Percentiles rank a stretch among this genome's conserved stretches.
These are phyloP conservation scores for Saturnispora saitoi DNA, from an alignment of 805 yeast species.

Conservation along the genomic window DNA sequence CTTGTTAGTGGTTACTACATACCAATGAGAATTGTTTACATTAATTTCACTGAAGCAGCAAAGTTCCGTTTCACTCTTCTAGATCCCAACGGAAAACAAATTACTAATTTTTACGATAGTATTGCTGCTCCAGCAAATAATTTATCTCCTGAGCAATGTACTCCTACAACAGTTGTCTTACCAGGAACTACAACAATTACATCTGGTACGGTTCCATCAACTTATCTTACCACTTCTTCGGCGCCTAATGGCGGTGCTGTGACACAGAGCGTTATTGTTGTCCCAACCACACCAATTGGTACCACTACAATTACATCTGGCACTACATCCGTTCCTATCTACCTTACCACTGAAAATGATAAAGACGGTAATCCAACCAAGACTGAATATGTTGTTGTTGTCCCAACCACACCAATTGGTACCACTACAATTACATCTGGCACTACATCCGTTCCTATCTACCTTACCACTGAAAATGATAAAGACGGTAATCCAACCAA, in stretches of 20 bases:
- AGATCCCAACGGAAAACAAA: not conserved
- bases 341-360: too few species aligned
- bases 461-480: too few species aligned
- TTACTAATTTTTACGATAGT: too few species aligned
- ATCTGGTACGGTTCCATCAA: not conserved
- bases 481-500: too few species aligned
- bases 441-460: not conserved
- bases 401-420: not conserved
- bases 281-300: not conserved
- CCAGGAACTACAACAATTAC: not conserved
- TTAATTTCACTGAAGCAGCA: not conserved
- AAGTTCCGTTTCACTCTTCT: not conserved
- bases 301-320: not conserved
- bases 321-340: not conserved
- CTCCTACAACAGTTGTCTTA: not conserved
- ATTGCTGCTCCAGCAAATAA: not conserved
- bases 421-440: not conserved
- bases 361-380: too few species aligned
- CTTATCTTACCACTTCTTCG: not conserved
- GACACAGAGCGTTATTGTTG: not conserved
- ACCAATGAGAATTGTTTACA: conserved; percentile 9
- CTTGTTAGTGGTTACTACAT: conserved; percentile 5
- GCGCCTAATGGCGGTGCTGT: not conserved
- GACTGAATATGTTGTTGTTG: not conserved
- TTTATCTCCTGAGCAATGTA: not conserved